A percentile compares a stretch with the other conserved stretches of the same genome.
Evolutionary conservation across 2,329 filamentous ascomycete species (phyloP).

Genomic region (Chaetoscypha palmicola): DNA sequence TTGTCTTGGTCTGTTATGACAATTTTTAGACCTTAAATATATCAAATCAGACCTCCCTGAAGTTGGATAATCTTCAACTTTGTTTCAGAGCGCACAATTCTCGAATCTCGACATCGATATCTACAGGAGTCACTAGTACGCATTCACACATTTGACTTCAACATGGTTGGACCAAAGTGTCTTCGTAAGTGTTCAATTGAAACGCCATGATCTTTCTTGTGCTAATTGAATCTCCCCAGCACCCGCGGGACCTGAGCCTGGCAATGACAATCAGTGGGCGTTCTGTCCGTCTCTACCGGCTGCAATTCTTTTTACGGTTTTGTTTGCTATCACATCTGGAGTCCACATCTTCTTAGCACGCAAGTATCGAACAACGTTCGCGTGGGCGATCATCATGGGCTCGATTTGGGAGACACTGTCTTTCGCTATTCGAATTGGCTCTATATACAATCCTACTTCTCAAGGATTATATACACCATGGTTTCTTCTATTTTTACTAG

Average conservation of each 20-base stretch:
- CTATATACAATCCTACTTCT: conserved; percentile 27
- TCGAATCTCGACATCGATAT: too few species aligned
- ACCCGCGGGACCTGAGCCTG: conserved; percentile 3
- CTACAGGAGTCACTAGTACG: too few species aligned
- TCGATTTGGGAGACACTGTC: conserved; percentile 16
- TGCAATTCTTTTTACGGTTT: conserved; percentile 30
- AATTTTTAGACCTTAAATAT: too few species aligned
- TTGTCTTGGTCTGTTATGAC: too few species aligned
- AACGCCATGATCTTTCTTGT: neutral
- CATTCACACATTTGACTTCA: too few species aligned
- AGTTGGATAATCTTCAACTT: too few species aligned
- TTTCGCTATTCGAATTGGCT: conserved; percentile 14
- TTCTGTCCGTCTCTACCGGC: conserved; percentile 33
- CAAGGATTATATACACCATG: conserved; percentile 10
- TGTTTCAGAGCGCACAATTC: too few species aligned
- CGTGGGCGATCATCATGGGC: conserved; percentile 38
- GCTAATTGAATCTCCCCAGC: neutral
- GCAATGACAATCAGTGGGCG: conserved; percentile 20
- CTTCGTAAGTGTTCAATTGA: neutral
- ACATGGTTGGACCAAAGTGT: conserved; percentile 3
- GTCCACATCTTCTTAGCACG: conserved; percentile 31
- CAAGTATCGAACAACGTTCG: conserved; percentile 32
- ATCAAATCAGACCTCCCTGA: too few species aligned
- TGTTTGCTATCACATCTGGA: conserved; percentile 29
- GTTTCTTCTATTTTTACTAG: conserved; percentile 15